A percentile compares a stretch with the other conserved stretches of the same genome.
Conservation (phyloP, 768 basidiomycete genomes). For the Mycena vulgaris region DNA sequence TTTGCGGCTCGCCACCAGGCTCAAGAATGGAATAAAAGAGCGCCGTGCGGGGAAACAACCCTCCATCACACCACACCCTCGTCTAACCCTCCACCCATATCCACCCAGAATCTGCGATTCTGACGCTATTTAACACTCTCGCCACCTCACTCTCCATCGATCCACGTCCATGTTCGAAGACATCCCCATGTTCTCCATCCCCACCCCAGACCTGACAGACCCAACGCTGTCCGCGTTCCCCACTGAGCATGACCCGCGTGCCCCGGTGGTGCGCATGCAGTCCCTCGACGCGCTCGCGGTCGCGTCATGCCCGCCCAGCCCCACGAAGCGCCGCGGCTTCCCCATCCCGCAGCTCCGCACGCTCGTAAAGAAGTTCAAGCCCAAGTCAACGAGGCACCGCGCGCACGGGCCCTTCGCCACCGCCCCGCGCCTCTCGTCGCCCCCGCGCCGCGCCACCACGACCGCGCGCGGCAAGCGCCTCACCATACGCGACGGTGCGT, state of each 20-base stretch:
- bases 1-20: too few relatives aligned
- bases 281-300: conserved; percentile 4
- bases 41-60: too few relatives aligned
- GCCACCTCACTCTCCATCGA: neutral
- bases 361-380: neutral
- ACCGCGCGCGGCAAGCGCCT: neutral
- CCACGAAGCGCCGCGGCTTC: neutral
- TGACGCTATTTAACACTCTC: neutral
- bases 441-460: neutral
- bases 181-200: conserved; percentile 2
- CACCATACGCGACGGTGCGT: neutral
- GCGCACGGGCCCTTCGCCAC: neutral
- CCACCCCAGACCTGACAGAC: neutral
- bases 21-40: too few relatives aligned
- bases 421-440: neutral
- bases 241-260: neutral
- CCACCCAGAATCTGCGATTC: neutral
- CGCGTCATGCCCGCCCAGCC: conserved; percentile 2
- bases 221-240: neutral
- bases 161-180: neutral
- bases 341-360: neutral
- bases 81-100: neutral
- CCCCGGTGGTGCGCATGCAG: neutral
- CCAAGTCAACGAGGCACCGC: neutral
- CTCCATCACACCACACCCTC: neutral